Percentiles rank a stretch among this genome's conserved stretches.
Conservation (phyloP, 2,329 filamentous ascomycete species). For the Amphichorda felina region DNA sequence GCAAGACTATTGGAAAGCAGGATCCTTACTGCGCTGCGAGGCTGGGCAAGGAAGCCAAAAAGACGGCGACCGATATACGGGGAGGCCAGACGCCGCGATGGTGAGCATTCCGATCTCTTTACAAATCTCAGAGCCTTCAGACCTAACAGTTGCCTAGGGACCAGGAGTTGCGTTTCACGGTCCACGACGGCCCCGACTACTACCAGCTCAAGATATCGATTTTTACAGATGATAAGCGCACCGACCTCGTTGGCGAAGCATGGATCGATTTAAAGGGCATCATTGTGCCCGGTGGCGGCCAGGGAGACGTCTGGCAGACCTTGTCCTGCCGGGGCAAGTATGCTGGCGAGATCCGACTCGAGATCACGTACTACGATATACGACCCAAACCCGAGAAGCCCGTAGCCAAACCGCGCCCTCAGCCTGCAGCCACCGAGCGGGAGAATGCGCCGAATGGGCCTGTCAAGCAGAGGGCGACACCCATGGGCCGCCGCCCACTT, state of each 20-base stretch:
- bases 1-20: slow-evolving; percentile 96
- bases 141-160: slow-evolving; percentile 51
- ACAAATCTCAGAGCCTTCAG: background rate
- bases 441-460: slow-evolving; percentile 23
- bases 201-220: slow-evolving; percentile 90
- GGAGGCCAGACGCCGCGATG: slow-evolving; percentile 94
- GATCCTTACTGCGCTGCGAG: slow-evolving; percentile 93
- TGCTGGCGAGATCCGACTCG: slow-evolving; percentile 85
- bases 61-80: slow-evolving; percentile 86
- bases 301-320: slow-evolving; percentile 85
- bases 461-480: slow-evolving; percentile 34
- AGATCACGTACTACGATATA: slow-evolving; percentile 92
- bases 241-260: slow-evolving; percentile 87
- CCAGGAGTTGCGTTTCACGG: slow-evolving; percentile 88
- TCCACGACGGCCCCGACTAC: slow-evolving; percentile 95
- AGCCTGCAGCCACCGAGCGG: slow-evolving; percentile 20
- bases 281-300: slow-evolving; percentile 77
- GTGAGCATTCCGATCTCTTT: slow-evolving; percentile 37
- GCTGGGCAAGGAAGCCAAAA: slow-evolving; percentile 92
- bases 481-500: slow-evolving; percentile 73
- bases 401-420: slow-evolving; percentile 37
- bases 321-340: slow-evolving; percentile 88
- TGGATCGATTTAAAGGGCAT: slow-evolving; percentile 79
- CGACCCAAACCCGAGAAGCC: slow-evolving; percentile 70
- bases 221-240: slow-evolving; percentile 98